Percentiles rank a stretch among this genome's conserved stretches.
Evolutionary conservation across 306 rosid genomes (phyloP).

Genomic region (Casuarina glauca): DNA sequence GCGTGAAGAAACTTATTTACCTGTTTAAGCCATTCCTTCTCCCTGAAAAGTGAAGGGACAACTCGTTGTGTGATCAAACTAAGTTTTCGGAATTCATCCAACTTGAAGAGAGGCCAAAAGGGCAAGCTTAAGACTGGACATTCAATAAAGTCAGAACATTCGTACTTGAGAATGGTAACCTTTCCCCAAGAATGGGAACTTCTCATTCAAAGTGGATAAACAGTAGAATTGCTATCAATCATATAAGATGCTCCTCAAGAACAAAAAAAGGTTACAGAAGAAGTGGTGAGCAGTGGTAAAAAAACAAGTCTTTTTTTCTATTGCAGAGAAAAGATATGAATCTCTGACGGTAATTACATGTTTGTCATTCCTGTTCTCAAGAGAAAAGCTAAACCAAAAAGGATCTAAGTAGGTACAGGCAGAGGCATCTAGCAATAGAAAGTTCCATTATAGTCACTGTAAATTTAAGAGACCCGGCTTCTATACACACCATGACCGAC

Average conservation of each 20-base stretch:
- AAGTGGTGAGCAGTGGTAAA: background rate
- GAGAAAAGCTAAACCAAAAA: constrained; percentile 11
- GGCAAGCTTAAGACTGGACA: constrained; percentile 20
- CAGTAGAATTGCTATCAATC: constrained; percentile 16
- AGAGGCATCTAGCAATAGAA: constrained; percentile 22
- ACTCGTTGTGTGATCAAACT: background rate
- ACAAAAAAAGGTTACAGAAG: background rate
- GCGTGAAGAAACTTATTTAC: constrained; percentile 21
- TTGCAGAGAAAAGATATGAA: constrained; percentile 34
- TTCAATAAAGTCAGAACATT: constrained; percentile 31
- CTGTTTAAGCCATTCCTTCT: background rate
- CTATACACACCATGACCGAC: constrained; percentile 36
- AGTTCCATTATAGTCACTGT: constrained; percentile 15
- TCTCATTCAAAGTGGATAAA: constrained; percentile 27
- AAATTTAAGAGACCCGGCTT: constrained; percentile 26
- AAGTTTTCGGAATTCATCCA: constrained; percentile 3
- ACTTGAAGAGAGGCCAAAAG: constrained; percentile 16
- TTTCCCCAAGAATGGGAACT: constrained; percentile 11
- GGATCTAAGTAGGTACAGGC: constrained; percentile 29
- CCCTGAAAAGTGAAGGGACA: background rate
- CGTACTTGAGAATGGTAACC: constrained; percentile 17
- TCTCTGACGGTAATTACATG: constrained; percentile 33
- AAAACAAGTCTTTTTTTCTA: constrained; percentile 15
- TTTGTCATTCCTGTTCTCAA: constrained; percentile 23
- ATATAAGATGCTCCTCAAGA: background rate